Base-by-base conservation (phyloP, 805 yeast genomes). In the Suhomyces sp. region DNA sequence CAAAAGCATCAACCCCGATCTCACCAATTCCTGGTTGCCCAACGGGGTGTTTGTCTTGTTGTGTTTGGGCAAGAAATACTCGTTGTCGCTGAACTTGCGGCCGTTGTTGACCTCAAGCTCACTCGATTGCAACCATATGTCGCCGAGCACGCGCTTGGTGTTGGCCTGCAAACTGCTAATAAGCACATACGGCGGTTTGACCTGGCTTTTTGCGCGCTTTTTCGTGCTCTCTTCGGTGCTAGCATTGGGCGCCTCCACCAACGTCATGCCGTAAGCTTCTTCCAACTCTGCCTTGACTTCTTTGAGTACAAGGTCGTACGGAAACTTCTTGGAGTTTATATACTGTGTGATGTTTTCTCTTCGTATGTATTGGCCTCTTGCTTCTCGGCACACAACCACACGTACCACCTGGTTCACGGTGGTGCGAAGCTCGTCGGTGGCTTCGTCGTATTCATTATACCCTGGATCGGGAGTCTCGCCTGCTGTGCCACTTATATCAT, bases 1-100 rank as follows among this genome's bases (percentile, higher is more conserved):
- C 33, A 71, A 50, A 29, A 68, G 47, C 33, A 65, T 54, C 2
- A 75, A 35, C 8, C 79, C 78, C 1, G 60, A 57, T 48, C 65
- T 62, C 10, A 69, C 60, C 39, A 69, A 53, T 33, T 69, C 75
- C 7, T 44, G 40, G 50, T 67, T 65, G 19, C 62, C 61, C 21
- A 56, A 53, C 2, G 69, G 65, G 3, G 60, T 44, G 3, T 46
- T 46, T 1, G 57, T 43, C 41, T 65, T 55, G 9, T 47, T 48
- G 27, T 59, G 47, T 21, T 56, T 61, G 1, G 69, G 68, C 21
- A 70, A 43, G 45, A 67, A 65, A 52, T 54, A 65, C 44, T 61
- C 58, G 3, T 51, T 53, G n/a, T 59, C 60, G 19, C 46, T 48
- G 8, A 41, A 47, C 41, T 47, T 47, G 25, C 43, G 27, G 15